Base-by-base conservation (phyloP, 2,329 filamentous ascomycete species). In the Phialophora verrucosa region DNA sequence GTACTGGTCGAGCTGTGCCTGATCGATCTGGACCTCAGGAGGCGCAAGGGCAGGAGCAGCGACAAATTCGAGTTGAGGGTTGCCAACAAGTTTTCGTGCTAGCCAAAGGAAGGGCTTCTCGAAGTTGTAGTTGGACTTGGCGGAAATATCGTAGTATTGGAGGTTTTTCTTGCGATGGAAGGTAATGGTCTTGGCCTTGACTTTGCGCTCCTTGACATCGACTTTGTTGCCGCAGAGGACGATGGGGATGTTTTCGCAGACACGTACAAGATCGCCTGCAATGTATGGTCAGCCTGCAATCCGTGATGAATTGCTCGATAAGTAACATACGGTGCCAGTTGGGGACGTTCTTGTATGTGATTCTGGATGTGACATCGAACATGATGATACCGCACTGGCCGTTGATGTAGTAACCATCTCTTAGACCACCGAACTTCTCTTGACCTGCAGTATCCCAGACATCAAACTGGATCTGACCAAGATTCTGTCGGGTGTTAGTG, bases 121-220 rank as follows among this genome's bases (percentile, higher is more conserved):
- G 83, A 98, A 98, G 90, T 98, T 98, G 86, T 99, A 98, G 88
- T 98, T 98, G 79, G 93, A 97, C 87, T 98, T 99, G 83, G 95
- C 95, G 50, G 93, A 97, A 81, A 98, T 98, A 76, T 98, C 95
- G 88, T 99, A 99, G 89, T 98, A 99, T 85, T 99, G 95, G 61
- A 99, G 90, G 85, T 98, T 99, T 90, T 99, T 99, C 92, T 99
- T 99, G 84, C 95, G 92, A 88, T 99, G 95, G 91, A 99, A 99
- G 74, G 95, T 99, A 84, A 99, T 99, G 80, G 94, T 96, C 92
- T 99, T 99, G 79, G 95, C 95, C 90, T 99, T 99, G 80, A 99
- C 95, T 86, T 99, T 99, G 83, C 95, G 92, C 89, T 99, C 95
- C 91, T 99, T 99, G 73, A 99, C 95, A 78, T 99, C 94, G 81